phyloP scores from a whole-genome alignment of 106 monocot species.

The Ottelia alismoides region DNA sequence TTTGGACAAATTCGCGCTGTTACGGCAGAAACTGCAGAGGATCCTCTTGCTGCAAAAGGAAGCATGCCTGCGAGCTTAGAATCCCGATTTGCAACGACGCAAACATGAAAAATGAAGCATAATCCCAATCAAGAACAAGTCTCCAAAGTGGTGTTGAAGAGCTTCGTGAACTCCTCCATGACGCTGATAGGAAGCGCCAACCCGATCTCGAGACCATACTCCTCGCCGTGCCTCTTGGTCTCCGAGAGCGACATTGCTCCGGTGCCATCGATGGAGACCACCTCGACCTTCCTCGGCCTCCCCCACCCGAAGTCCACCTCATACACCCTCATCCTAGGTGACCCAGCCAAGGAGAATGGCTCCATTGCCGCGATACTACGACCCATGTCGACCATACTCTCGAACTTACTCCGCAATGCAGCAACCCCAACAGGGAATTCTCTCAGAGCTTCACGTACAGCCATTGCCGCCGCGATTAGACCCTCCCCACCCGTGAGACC shows the following conservation, averaged over 20 bases:
- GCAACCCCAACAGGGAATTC: neutral
- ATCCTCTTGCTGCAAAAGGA: no score
- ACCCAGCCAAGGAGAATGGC: slow-evolving; percentile 5
- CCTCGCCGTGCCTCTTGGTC: neutral
- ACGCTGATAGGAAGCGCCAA: neutral
- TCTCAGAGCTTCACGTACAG: neutral
- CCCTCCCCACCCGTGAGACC: slow-evolving; percentile 1
- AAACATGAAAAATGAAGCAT: no score
- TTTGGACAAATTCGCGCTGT: no score
- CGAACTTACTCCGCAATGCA: neutral
- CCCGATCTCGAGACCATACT: slow-evolving; percentile 1
- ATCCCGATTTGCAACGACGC: no score
- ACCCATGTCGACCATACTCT: neutral
- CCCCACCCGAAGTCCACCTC: no score
- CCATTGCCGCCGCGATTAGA: neutral
- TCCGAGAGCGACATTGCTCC: neutral
- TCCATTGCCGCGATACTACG: neutral
- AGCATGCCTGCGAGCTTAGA: no score
- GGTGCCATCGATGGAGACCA: neutral
- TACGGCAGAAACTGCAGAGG: no score
- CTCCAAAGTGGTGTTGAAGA: no score
- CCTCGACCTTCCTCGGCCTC: neutral
- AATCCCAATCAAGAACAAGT: no score
- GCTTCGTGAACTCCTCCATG: neutral
- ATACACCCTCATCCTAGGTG: slow-evolving; percentile 8